These are phyloP conservation scores for Penicillium brevicompactum DNA, from an alignment of 2,329 filamentous ascomycete genomes.

Conservation along the genomic window DNA sequence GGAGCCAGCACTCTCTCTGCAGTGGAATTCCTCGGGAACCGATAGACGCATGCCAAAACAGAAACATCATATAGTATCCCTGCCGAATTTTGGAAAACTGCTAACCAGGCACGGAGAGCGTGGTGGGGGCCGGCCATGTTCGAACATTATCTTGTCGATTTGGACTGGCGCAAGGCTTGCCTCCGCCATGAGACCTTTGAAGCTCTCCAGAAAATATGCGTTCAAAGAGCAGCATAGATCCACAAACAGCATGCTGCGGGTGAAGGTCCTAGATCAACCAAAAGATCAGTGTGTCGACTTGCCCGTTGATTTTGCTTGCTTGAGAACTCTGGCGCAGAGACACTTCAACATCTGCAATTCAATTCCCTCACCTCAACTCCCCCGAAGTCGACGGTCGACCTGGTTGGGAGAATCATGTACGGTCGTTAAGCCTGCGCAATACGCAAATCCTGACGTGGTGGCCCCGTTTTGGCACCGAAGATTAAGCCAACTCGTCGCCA, in stretches of 20 bases:
- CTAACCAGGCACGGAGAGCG: slow-evolving; percentile 20
- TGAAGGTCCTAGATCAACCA: too few relatives aligned
- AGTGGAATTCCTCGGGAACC: slow-evolving; percentile 38
- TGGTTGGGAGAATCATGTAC: too few relatives aligned
- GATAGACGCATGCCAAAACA: slow-evolving; percentile 36
- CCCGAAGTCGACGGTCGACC: too few relatives aligned
- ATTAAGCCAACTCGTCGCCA: too few relatives aligned
- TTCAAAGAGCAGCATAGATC: slow-evolving; percentile 12
- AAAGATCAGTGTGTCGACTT: too few relatives aligned
- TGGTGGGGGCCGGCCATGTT: slow-evolving; percentile 16
- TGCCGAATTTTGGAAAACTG: slow-evolving; percentile 17
- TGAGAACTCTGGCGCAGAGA: too few relatives aligned
- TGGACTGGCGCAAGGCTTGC: slow-evolving; percentile 18
- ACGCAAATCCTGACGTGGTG: too few relatives aligned
- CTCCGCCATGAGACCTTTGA: slow-evolving; percentile 23
- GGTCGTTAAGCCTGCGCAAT: too few relatives aligned
- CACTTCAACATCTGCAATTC: too few relatives aligned
- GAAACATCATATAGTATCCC: slow-evolving; percentile 21
- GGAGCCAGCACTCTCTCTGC: slow-evolving; percentile 37
- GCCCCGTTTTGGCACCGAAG: too few relatives aligned
- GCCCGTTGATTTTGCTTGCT: too few relatives aligned
- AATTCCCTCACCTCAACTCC: too few relatives aligned
- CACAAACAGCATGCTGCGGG: slow-evolving; percentile 18
- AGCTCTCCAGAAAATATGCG: slow-evolving; percentile 17
- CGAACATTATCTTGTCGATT: slow-evolving; percentile 13